phyloP scores from a whole-genome alignment of 192 early-diverging fungal genomes.

The Coemansia sp. region DNA sequence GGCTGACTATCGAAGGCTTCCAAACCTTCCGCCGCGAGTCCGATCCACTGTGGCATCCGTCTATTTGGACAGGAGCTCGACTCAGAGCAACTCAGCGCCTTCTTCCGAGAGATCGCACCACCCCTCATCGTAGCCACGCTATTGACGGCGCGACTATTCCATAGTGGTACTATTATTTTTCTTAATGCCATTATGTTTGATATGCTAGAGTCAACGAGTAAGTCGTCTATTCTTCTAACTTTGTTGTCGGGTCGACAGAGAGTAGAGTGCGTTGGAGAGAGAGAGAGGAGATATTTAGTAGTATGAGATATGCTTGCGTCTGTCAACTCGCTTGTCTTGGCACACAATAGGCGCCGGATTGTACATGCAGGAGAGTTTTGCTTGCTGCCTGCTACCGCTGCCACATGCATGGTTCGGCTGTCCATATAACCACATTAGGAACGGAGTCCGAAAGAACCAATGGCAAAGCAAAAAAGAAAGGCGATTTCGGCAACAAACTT shows the following conservation, averaged over 20 bases:
- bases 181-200: too few species aligned
- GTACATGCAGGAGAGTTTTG: not conserved
- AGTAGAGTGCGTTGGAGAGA: not conserved
- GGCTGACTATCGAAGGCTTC: slow-evolving; percentile 46
- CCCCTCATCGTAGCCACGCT: slow-evolving; percentile 14
- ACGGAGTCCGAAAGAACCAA: slow-evolving; percentile 1
- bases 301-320: not conserved
- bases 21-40: slow-evolving; percentile 42
- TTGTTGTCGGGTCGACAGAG: not conserved
- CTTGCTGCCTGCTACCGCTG: not conserved
- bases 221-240: not conserved
- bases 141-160: not conserved
- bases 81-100: slow-evolving; percentile 15
- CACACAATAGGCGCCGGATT: not conserved
- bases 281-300: not conserved
- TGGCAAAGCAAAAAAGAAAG: not conserved
- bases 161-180: too few species aligned
- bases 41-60: slow-evolving; percentile 43
- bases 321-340: not conserved
- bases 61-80: slow-evolving; percentile 31
- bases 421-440: not conserved
- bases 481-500: not conserved
- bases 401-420: not conserved
- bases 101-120: slow-evolving; percentile 17
- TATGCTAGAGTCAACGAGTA: too few species aligned